phyloP scores from a whole-genome alignment of 2,329 filamentous ascomycete species.

The Stachybotrys chartarum region DNA sequence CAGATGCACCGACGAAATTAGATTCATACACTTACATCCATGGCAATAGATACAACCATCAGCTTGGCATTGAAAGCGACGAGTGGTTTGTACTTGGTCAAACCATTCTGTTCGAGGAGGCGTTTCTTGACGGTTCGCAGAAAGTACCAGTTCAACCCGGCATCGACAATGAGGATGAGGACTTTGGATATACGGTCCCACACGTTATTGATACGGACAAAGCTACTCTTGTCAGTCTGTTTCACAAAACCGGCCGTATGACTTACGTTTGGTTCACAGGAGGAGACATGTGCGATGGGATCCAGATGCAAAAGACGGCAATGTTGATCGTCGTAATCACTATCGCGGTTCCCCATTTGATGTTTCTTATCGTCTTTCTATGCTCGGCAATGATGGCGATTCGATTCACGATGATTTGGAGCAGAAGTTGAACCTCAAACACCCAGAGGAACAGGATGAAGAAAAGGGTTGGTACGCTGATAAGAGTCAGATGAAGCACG shows the following conservation, averaged over 20 bases:
- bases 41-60: conserved; percentile 39
- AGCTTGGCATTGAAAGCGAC: conserved; percentile 42
- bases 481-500: not conserved
- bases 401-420: conserved; percentile 50
- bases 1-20: not conserved
- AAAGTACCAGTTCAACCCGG: conserved; percentile 45
- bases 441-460: conserved; percentile 33
- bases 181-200: conserved; percentile 48
- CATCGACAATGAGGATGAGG: conserved; percentile 43
- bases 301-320: conserved; percentile 46
- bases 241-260: not conserved
- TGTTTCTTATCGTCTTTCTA: conserved; percentile 21
- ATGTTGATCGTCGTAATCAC: conserved; percentile 44
- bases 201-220: conserved; percentile 36
- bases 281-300: conserved; percentile 35
- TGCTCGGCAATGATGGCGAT: conserved; percentile 40
- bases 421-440: conserved; percentile 39
- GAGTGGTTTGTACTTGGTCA: conserved; percentile 43
- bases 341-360: conserved; percentile 40
- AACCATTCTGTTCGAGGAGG: conserved; percentile 36
- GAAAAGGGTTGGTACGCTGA: conserved; percentile 23
- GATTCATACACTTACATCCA: conserved; percentile 30
- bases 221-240: conserved; percentile 6
- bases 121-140: conserved; percentile 36
- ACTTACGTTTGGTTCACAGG: conserved; percentile 27